Base-by-base conservation (phyloP, 2,329 filamentous ascomycete species). In the Stagonosporopsis rhizophila region DNA sequence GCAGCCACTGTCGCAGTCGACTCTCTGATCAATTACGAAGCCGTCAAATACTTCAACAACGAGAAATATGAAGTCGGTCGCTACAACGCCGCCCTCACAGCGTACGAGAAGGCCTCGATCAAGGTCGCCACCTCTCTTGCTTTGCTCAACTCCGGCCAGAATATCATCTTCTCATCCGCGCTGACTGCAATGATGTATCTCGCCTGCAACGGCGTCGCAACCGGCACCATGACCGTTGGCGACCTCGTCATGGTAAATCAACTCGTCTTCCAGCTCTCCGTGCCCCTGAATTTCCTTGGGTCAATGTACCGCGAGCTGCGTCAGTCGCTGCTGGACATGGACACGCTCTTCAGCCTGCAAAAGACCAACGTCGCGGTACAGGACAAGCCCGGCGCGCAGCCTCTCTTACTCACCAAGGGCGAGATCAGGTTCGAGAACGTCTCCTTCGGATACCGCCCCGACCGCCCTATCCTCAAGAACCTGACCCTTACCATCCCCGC, bases 41-140 rank as follows among this genome's bases (percentile, higher is more conserved):
- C 96, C 14, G 95, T 99, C 72, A 99, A 99, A 78, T 96, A 98
- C 80, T 99, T 98, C 80, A 99, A 99, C 81, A 99, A 99, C 71
- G 96, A 99, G 73, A 91, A 90, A 64, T 98, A 92, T 64, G 95
- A 99, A 79, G 91, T 96, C 39, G 84, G 85, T 28, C 87, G 95
- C 38, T 99, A 99, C 75, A 93, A 98, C 76, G 86, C 88, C 67
- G 92, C 95, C 0, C 81, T 99, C 22, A 84, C 88, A 62, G 85
- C 89, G 56, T 99, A 99, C 75, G 91, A 99, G 75, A 89, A 89
- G 74, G 93, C 92, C 55, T 96, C 92, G 15, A 98, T 99, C 81
- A 98, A 98, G 74, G 91, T 99, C 30, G 92, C 92, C 9, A 99
- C 95, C 0, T 98, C 94, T 3, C 80, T 99, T 38, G 90, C 95